phyloP scores from a whole-genome alignment of 2,329 filamentous ascomycete species.

The Pseudocercospora pini-densiflorae region DNA sequence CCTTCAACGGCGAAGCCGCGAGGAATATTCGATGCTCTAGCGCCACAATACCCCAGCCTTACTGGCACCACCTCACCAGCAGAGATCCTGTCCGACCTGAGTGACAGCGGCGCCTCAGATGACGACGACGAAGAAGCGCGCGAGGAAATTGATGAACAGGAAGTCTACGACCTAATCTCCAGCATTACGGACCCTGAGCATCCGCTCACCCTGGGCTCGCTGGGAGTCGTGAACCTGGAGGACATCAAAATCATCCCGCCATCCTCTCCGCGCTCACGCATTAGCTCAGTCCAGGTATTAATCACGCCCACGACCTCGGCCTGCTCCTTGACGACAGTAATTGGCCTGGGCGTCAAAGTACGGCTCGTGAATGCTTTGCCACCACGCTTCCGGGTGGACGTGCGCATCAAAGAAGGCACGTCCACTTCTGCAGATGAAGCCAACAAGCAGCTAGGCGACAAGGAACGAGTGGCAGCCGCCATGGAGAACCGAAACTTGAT shows the following conservation, averaged over 20 bases:
- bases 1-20: constrained; percentile 49
- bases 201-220: constrained; percentile 86
- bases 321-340: constrained; percentile 94
- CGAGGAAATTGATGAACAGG: constrained; percentile 94
- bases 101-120: constrained; percentile 56
- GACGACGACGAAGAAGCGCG: constrained; percentile 60
- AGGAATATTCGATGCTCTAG: constrained; percentile 61
- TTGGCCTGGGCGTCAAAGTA: constrained; percentile 90
- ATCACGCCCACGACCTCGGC: constrained; percentile 97
- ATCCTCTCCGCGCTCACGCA: constrained; percentile 64
- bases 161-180: constrained; percentile 95
- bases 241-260: constrained; percentile 82
- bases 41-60: constrained; percentile 54
- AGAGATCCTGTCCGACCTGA: constrained; percentile 42
- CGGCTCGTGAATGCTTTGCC: constrained; percentile 89
- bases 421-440: constrained; percentile 94
- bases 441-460: constrained; percentile 95
- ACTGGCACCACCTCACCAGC: constrained; percentile 34
- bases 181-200: constrained; percentile 97
- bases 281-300: constrained; percentile 79
- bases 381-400: constrained; percentile 88
- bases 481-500: constrained; percentile 91
- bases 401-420: constrained; percentile 94
- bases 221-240: constrained; percentile 93
- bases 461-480: constrained; percentile 93